Conservation (phyloP, 2,329 filamentous ascomycete species). For the Penicillium sp. region DNA sequence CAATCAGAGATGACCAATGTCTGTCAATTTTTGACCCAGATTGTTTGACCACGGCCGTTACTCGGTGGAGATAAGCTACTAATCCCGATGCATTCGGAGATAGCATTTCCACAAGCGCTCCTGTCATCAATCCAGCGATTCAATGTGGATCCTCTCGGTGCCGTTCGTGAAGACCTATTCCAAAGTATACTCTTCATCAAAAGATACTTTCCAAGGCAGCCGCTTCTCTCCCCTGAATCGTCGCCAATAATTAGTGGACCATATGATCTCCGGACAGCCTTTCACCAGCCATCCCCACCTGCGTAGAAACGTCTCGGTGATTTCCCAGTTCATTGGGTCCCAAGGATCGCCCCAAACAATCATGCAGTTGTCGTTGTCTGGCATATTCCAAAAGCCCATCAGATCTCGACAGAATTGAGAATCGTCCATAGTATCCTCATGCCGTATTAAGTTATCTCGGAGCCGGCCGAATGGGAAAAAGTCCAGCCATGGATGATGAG, state of each 20-base stretch:
- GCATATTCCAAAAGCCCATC: constrained; percentile 3
- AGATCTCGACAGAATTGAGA: neutral
- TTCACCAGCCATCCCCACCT: constrained; percentile 44
- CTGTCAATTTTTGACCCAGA: too few relatives aligned
- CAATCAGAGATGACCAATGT: too few relatives aligned
- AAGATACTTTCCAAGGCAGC: too few relatives aligned
- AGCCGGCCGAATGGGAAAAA: constrained; percentile 8
- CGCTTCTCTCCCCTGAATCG: neutral
- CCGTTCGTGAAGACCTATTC: too few relatives aligned
- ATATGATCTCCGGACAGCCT: constrained; percentile 42
- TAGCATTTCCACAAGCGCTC: too few relatives aligned
- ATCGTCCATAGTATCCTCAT: constrained; percentile 4
- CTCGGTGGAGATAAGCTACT: too few relatives aligned
- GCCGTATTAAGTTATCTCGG: constrained; percentile 1
- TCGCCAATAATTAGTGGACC: constrained; percentile 45
- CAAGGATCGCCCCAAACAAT: constrained; percentile 51
- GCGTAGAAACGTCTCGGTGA: constrained; percentile 43
- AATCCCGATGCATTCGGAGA: too few relatives aligned
- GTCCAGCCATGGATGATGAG: constrained; percentile 11
- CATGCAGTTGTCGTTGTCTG: constrained; percentile 19
- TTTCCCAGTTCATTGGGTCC: constrained; percentile 44
- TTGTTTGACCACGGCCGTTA: too few relatives aligned
- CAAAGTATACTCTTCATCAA: too few relatives aligned
- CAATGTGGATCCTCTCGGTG: too few relatives aligned
- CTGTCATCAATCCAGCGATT: too few relatives aligned